Base-by-base conservation (phyloP, 495 filamentous ascomycete species). In the Podospora bellae-mahoneyi region DNA sequence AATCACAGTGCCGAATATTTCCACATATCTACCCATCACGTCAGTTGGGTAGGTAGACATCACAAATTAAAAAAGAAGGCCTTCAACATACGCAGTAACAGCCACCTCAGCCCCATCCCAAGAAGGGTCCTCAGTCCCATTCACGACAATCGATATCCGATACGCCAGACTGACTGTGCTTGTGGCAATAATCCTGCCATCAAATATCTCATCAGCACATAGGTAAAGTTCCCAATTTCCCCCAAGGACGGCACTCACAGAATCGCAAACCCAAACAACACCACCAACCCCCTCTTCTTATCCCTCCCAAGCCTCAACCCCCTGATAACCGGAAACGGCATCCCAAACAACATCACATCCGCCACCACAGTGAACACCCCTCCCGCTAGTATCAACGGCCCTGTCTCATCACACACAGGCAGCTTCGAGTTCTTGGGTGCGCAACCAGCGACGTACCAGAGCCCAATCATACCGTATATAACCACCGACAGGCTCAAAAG, bases 251-350 rank as follows among this genome's bases (percentile, higher is more conserved):
- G 2, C 1, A 23, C 23, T 23, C 16, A 63, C 61, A 63, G 16
- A 39, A 63, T 18, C 6, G 28, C 61, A 44, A 63, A n/a, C 61
- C 48, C 20, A 48, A 63, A 63, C 28, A 63, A 28, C 18, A 48
- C 18, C 32, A 63, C 32, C 61, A 58, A 58, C 55, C 55, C 55
- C 55, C 23, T 58, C 55, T 58, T 58, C 18, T 58, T 58, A 23
- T 9, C n/a, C 13, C 55, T 9, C 3, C n/a, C 10, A 6, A 58
- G 23, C 4, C 5, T 4, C 18, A 58, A 58, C 4, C 23, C 3
- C 4, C n/a, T 3, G 23, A 58, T 58, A 23, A 58, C 23, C 4
- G 55, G 55, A 58, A 58, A 58, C 13, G 61, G 61, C 27, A 63
- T 30, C 27, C 48, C 30, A 23, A 63, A 63, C n/a, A 58, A 26